Base-by-base conservation (phyloP, 2,329 filamentous ascomycete genomes). In the Colletotrichum sp. region DNA sequence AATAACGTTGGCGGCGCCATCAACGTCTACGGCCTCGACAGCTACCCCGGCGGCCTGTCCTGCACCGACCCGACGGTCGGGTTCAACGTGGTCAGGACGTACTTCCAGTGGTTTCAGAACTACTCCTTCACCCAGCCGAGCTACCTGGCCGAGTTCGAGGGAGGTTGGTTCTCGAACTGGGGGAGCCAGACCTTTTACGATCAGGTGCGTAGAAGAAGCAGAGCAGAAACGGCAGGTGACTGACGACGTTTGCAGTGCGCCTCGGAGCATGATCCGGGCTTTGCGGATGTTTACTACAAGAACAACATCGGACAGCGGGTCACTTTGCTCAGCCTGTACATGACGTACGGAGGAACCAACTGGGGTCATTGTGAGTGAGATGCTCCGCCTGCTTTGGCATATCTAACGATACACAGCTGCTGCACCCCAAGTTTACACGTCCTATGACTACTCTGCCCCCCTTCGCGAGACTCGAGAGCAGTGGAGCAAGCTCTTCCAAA, bases 221-320 rank as follows among this genome's bases (percentile, higher is more conserved):
- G n/a, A 5, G 9, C 2, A 32, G 12, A n/a, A 4, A 13, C 15
- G 26, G 5, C 93, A 92, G 24, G 84, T 86, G 92, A 93, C 2
- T 94, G 18, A 67, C 39, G 7, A 16, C 10, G 43, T n/a, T 92
- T 72, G 18, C 86, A 91, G 76, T 96, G 94, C 79, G 86, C 88
- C 18, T 85, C 87, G 7, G 86, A 95, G 10, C 84, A 94, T 13
- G 93, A 93, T 75, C 85, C 91, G 18, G 93, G 96, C 78, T 95
- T 95, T 77, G 92, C 94, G 77, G 87, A 94, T n/a, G 92, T 96
- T 0, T 95, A 96, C 81, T 94, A 95, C 83, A 96, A 96, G 88
- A 95, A 95, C 79, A 88, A 92, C 67, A 91, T 93, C 67, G 91
- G 91, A 55, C 90, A 93, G 26, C 92, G 92, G 0, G 89, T 93